Base-by-base conservation (phyloP, 148 eudicot species). In the Camellia lanceoleosa region DNA sequence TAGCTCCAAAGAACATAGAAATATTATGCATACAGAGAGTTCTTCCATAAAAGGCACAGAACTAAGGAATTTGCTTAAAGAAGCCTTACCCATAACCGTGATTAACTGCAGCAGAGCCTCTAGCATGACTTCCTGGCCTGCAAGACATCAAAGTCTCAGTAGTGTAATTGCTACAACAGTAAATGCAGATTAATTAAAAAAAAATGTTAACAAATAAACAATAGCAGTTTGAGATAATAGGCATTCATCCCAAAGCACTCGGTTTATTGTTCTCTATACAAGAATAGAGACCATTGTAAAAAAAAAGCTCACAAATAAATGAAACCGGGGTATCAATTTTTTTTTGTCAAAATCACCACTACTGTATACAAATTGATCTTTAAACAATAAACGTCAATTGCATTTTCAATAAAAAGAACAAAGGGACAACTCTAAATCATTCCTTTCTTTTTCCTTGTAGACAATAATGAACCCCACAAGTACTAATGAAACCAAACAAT, bases 51-150 rank as follows among this genome's bases (percentile, higher is more conserved):
- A 47, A 62, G 3, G 55, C 5, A 20, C 18, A 54, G 18, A 38
- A 68, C 10, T 1, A 67, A 1, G 30, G 16, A 16, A 63, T 23
- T 30, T 30, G 73, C n/a, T 19, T 20, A 7, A 38, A 78, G 73
- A 64, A 19, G 23, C 49, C 90, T 88, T 84, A 92, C 94, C 84
- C 85, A 74, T 51, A 52, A 73, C 83, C 90, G 67, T 88, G 93
- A 73, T 80, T 81, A 51, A 63, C 75, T 20, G 86, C 82, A 83
- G 79, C 77, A 70, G 87, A 66, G 46, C 83, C 86, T 78, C 89
- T 85, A 7, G 84, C 79, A 52, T 87, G 89, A 71, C 90, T 87
- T 41, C 90, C 82, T 69, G 76, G 85, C 83, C 97, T 92, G 87
- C 90, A 85, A 38, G 55, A 81, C 51, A 15, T 52, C 30, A 56